Conservation (phyloP, 352 stramenopile genomes). For the Thalassiosira exigua region DNA sequence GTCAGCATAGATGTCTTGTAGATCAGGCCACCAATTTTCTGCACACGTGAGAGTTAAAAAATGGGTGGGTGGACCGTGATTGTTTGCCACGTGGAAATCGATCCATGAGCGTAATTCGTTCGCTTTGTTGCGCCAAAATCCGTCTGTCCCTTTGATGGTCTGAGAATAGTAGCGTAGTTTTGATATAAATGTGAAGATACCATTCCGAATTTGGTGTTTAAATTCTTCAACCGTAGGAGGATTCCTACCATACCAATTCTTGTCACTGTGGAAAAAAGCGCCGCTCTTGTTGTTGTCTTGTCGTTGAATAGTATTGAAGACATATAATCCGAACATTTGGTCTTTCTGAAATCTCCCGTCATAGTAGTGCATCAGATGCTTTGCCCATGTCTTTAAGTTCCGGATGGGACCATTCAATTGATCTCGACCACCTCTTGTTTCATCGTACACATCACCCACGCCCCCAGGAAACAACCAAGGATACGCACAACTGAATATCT, state of each 20-base stretch:
- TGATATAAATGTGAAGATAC: slow-evolving; percentile 20
- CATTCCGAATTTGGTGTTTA: not conserved
- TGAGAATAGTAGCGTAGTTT: slow-evolving; percentile 26
- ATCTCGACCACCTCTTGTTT: slow-evolving; percentile 19
- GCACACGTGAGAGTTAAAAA: slow-evolving; percentile 57
- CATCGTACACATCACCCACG: slow-evolving; percentile 36
- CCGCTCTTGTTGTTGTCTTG: slow-evolving; percentile 37
- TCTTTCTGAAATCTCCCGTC: slow-evolving; percentile 43
- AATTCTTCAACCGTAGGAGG: slow-evolving; percentile 38
- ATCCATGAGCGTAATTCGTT: slow-evolving; percentile 44
- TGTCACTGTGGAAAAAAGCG: slow-evolving; percentile 29
- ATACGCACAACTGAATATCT: slow-evolving; percentile 29
- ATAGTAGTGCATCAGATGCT: slow-evolving; percentile 35
- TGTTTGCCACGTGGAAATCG: slow-evolving; percentile 23
- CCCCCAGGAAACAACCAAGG: slow-evolving; percentile 47
- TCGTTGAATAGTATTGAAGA: slow-evolving; percentile 29
- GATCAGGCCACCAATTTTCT: slow-evolving; percentile 54
- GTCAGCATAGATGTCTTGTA: slow-evolving; percentile 15
- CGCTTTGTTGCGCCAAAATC: slow-evolving; percentile 33
- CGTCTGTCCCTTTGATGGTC: slow-evolving; percentile 25
- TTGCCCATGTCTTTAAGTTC: slow-evolving; percentile 20
- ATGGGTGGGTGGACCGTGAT: slow-evolving; percentile 34
- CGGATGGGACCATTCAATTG: too few species aligned
- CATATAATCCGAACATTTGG: slow-evolving; percentile 33
- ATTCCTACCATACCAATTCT: slow-evolving; percentile 13